phyloP scores from a whole-genome alignment of 768 basidiomycete genomes.

The Suillus occidentalis region DNA sequence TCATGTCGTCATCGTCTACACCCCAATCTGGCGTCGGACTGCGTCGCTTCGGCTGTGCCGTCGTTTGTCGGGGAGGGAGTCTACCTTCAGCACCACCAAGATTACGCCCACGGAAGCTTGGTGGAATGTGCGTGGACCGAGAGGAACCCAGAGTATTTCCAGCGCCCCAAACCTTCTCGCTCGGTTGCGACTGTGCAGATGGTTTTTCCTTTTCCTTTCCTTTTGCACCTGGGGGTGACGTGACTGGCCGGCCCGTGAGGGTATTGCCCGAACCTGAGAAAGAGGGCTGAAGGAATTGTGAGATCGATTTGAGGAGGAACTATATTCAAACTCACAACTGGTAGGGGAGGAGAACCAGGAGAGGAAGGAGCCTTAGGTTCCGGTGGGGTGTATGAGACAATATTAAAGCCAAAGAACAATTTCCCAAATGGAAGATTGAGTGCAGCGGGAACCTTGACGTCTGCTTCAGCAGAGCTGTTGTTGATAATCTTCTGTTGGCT shows the following conservation, averaged over 20 bases:
- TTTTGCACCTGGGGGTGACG: conserved; percentile 44
- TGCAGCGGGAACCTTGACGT: conserved; percentile 82
- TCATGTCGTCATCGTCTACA: conserved; percentile 81
- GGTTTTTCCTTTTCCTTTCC: conserved; percentile 50
- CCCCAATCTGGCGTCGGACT: conserved; percentile 82
- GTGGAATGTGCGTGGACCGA: conserved; percentile 31
- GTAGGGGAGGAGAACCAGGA: conserved; percentile 31
- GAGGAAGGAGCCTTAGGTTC: conserved; percentile 26
- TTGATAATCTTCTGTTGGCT: conserved; percentile 87
- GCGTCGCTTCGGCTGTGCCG: conserved; percentile 39
- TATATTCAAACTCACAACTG: conserved; percentile 27
- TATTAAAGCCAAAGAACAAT: conserved; percentile 94
- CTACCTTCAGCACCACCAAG: conserved; percentile 56
- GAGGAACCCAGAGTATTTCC: conserved; percentile 53
- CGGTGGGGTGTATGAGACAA: conserved; percentile 65
- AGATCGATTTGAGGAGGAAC: neutral
- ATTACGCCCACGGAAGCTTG: conserved; percentile 35
- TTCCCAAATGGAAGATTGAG: conserved; percentile 91
- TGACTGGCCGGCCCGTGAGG: conserved; percentile 53
- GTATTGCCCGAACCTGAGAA: conserved; percentile 72
- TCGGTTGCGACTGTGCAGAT: conserved; percentile 30
- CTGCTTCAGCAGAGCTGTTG: conserved; percentile 71
- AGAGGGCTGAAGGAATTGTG: conserved; percentile 31
- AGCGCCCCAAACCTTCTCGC: conserved; percentile 40
- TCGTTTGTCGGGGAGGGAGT: conserved; percentile 44